A percentile compares a stretch with the other conserved stretches of the same genome.
Conservation (phyloP, 2,329 filamentous ascomycete genomes). For the Berkeleyomyces basicola region DNA sequence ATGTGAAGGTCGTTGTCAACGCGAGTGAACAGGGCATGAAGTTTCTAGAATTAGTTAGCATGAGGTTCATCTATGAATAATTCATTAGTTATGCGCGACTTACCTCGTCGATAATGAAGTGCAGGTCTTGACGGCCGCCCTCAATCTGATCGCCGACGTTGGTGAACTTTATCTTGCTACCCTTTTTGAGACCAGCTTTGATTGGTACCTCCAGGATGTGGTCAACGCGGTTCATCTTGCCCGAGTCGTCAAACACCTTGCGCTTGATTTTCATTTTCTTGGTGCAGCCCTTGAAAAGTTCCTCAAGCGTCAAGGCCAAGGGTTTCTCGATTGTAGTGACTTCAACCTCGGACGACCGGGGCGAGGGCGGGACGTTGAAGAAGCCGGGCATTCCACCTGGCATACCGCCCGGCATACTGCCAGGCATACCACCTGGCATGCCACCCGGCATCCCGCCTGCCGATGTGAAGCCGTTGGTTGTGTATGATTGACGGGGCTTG, state of each 20-base stretch:
- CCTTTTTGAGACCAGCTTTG: conserved; percentile 88
- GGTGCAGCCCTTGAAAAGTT: conserved; percentile 68
- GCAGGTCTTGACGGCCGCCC: conserved; percentile 84
- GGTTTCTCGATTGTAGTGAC: conserved; percentile 81
- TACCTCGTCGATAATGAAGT: conserved; percentile 91
- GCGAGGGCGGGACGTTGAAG: conserved; percentile 21
- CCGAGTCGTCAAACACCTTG: conserved; percentile 77
- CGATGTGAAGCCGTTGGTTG: too few relatives aligned
- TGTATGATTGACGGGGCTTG: too few relatives aligned
- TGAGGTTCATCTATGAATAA: too few relatives aligned
- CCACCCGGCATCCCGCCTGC: too few relatives aligned
- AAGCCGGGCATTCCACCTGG: background rate
- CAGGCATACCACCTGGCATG: too few relatives aligned
- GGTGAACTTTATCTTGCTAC: conserved; percentile 95
- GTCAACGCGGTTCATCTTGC: conserved; percentile 74
- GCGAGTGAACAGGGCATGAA: conserved; percentile 67
- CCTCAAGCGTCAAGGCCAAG: conserved; percentile 67
- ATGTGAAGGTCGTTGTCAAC: conserved; percentile 77
- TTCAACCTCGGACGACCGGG: conserved; percentile 46
- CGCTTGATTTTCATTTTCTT: conserved; percentile 99
- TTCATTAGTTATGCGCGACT: conserved; percentile 20
- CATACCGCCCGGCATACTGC: too few relatives aligned
- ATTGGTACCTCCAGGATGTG: conserved; percentile 88
- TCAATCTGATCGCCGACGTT: conserved; percentile 97
- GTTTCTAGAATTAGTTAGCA: conserved; percentile 51